Conservation (phyloP, 148 eudicot species). For the Camellia lanceoleosa region DNA sequence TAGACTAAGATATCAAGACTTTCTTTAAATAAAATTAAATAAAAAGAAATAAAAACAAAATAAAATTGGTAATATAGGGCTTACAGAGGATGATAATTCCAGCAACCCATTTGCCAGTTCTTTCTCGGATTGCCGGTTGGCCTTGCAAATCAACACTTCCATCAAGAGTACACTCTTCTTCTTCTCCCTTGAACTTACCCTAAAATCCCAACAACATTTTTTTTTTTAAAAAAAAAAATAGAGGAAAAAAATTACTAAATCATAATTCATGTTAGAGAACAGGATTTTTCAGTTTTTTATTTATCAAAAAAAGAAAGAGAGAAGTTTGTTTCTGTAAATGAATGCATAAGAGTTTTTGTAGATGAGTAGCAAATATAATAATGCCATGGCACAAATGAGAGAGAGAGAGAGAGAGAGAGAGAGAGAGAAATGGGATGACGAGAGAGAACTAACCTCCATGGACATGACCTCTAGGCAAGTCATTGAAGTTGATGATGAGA, state of each 20-base stretch:
- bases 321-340: background rate
- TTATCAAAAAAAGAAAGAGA: too few relatives aligned
- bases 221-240: background rate
- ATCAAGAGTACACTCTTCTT: slow-evolving; percentile 50
- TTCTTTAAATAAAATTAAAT: background rate
- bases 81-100: slow-evolving; percentile 64
- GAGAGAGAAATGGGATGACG: background rate
- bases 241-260: background rate
- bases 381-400: background rate
- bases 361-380: background rate
- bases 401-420: background rate
- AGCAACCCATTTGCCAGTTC: slow-evolving; percentile 73
- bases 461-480: slow-evolving; percentile 20
- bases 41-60: background rate
- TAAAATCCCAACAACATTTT: background rate
- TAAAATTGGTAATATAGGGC: background rate
- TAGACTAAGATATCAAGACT: slow-evolving; percentile 10
- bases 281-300: background rate
- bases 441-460: slow-evolving; percentile 16
- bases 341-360: background rate
- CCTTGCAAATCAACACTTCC: slow-evolving; percentile 70
- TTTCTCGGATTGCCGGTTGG: slow-evolving; percentile 53
- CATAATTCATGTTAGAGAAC: background rate
- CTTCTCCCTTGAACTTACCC: slow-evolving; percentile 42
- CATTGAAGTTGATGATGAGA: slow-evolving; percentile 10